A percentile compares a stretch with the other conserved stretches of the same genome.
Conservation (phyloP, 192 early-diverging fungal genomes). For the Lobosporangium transversale region DNA sequence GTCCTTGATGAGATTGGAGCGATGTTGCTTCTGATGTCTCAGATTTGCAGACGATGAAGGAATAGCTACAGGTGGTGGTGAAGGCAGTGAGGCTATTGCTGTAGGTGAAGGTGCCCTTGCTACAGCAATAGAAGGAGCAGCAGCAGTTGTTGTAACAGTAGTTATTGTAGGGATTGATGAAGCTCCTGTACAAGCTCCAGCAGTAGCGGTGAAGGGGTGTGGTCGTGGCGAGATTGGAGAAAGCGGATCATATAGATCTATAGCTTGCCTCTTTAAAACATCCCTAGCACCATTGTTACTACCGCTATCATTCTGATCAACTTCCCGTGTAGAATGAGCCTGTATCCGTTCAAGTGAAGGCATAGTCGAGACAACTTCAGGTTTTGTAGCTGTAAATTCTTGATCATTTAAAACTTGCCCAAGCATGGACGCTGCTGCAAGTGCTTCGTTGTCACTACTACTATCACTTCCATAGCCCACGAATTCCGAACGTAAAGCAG, state of each 20-base stretch:
- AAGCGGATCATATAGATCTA: conserved; percentile 5
- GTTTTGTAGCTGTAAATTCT: neutral
- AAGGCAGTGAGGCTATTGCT: neutral
- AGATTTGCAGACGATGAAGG: conserved; percentile 2
- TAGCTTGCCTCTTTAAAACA: neutral
- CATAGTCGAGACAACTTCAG: neutral
- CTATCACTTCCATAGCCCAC: too few species aligned
- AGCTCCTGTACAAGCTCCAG: too few species aligned
- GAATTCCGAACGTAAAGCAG: too few species aligned
- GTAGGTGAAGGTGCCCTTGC: too few species aligned
- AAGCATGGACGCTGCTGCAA: conserved; percentile 11
- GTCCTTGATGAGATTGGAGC: conserved; percentile 43
- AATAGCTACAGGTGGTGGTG: too few species aligned
- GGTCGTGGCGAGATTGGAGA: conserved; percentile 18
- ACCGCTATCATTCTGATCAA: neutral
- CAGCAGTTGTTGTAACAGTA: too few species aligned
- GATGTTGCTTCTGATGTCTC: conserved; percentile 26
- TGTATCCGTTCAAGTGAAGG: neutral
- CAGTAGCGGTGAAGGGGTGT: neutral
- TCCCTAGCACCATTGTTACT: neutral
- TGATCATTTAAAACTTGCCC: conserved; percentile 16
- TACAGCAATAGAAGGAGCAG: too few species aligned
- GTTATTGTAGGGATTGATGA: too few species aligned
- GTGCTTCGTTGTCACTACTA: too few species aligned
- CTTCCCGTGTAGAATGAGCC: neutral